Percentiles rank a stretch among this genome's conserved stretches.
phyloP scores from a whole-genome alignment of 345 rosid species.

The Barbarea vulgaris region DNA sequence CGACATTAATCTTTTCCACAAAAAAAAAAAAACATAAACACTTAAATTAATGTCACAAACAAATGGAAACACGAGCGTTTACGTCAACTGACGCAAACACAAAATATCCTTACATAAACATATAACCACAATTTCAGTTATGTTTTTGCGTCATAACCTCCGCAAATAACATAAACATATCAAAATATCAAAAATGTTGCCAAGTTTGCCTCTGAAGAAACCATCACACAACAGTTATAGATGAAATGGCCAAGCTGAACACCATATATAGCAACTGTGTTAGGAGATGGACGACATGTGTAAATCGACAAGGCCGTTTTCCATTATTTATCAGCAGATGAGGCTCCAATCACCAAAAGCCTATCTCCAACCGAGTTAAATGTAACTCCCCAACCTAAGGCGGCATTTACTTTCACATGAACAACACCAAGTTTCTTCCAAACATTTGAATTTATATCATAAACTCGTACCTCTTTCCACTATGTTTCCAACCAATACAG shows the following conservation, averaged over 20 bases:
- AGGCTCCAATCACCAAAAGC: constrained; percentile 64
- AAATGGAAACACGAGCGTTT: background rate
- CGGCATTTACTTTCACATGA: constrained; percentile 36
- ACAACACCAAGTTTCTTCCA: constrained; percentile 67
- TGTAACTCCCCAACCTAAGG: constrained; percentile 30
- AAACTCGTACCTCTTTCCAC: constrained; percentile 55
- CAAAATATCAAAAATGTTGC: background rate
- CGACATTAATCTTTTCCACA: background rate
- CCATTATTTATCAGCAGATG: constrained; percentile 9
- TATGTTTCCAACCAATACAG: constrained; percentile 63
- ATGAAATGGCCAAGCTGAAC: constrained; percentile 51
- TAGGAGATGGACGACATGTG: constrained; percentile 55
- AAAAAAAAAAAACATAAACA: background rate
- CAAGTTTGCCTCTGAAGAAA: background rate
- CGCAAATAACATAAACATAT: background rate
- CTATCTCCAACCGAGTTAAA: constrained; percentile 57
- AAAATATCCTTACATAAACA: background rate
- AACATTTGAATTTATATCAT: constrained; percentile 48
- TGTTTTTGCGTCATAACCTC: background rate
- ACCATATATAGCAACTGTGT: constrained; percentile 32
- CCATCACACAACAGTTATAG: constrained; percentile 65
- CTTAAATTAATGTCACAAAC: background rate
- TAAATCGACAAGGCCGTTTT: constrained; percentile 51
- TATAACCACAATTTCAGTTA: background rate
- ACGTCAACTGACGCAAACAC: background rate